Percentiles rank a stretch among this genome's conserved stretches.
Evolutionary conservation across 257 asterid species (phyloP).

Genomic region (Solanum sejunctum): DNA sequence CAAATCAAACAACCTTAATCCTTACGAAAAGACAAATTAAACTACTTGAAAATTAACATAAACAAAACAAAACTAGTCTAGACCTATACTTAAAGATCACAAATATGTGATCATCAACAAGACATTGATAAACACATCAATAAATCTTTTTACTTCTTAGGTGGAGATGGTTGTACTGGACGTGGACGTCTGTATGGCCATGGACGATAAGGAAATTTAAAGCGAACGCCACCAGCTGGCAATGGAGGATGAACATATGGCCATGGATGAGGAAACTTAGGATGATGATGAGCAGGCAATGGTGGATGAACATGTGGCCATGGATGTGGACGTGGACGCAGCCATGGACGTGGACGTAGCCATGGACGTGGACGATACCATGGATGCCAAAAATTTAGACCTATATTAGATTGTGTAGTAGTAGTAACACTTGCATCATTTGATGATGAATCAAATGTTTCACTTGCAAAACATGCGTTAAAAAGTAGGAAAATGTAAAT

Average conservation of each 20-base stretch:
- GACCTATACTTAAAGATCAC: no score
- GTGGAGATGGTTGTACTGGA: neutral
- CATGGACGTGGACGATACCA: neutral
- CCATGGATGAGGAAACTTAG: neutral
- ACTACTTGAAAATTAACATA: neutral
- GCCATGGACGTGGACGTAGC: neutral
- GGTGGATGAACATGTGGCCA: no score
- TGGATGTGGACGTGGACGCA: neutral
- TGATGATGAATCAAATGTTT: neutral
- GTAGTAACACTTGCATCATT: neutral
- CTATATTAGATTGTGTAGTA: neutral
- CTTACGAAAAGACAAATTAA: neutral
- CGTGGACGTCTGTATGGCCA: neutral
- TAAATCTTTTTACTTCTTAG: neutral
- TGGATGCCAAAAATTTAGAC: neutral
- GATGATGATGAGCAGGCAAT: no score
- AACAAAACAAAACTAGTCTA: neutral
- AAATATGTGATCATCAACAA: neutral
- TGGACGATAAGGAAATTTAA: neutral
- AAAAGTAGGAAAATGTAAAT: neutral
- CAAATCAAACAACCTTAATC: neutral
- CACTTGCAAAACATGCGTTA: neutral
- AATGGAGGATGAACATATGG: neutral
- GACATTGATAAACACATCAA: neutral
- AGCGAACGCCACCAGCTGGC: neutral